Base-by-base conservation (phyloP, 257 asterid species). In the Solanum paucissectum region DNA sequence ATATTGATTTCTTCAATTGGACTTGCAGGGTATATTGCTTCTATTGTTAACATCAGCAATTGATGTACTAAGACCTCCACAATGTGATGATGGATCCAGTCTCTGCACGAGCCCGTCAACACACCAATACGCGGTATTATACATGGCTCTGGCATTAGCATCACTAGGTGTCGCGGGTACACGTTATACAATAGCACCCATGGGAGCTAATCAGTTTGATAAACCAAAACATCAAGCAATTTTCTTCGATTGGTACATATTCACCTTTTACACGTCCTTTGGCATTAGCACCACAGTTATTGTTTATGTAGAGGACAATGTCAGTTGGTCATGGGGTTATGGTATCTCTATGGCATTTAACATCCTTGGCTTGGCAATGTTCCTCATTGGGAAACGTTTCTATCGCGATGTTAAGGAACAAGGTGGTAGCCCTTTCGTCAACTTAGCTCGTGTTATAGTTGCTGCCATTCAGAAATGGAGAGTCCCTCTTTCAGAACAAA, bases 381-480 rank as follows among this genome's bases (percentile, higher is more conserved):
- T 91, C 32, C 38, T 91, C n/a, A 66, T 64, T 4, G 93, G 93
- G 10, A 87, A 82, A 18, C 71, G 87, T 62, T 88, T 88, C 27
- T 91, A 91, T 87, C 91, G 88, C 5, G 71, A 74, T 83, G 87
- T 91, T 18, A 88, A 81, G 90, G 94, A 95, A 5, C 86, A 58
- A 66, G 96, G 97, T 20, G 85, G 68, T 5, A 94, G 94, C 89
- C 96, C 98, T 9, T 95, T 94, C 11, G 86, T n/a, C 74, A 84
- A 90, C 69, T 83, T 95, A 37, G 98, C 92, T 13, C 87, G 94
- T 3, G 97, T 94, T 12, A 10, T 93, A 0, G 91, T 92, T 23
- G 96, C 92, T 3, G 93, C 96, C 23, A 16, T 90, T n/a, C 44
- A 89, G 66, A 94, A 92, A 79, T 91, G 95, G 58, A 89, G 86